A percentile compares a stretch with the other conserved stretches of the same genome.
Evolutionary conservation across 495 filamentous ascomycete species (phyloP).

Genomic region (Parmelia sp.): DNA sequence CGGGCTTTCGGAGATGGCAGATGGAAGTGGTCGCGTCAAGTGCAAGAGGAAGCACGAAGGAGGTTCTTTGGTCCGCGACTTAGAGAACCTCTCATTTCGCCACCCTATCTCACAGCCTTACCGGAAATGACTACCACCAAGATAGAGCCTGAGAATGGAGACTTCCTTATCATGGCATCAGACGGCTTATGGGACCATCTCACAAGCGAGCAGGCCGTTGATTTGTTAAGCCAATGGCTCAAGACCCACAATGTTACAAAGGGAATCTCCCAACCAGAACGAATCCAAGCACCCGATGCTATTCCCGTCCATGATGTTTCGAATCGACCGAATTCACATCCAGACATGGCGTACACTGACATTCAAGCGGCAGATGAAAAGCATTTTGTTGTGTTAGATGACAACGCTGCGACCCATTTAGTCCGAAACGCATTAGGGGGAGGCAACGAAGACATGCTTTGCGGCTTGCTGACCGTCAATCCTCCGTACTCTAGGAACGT

Average conservation of each 20-base stretch:
- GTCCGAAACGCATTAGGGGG: slow-evolving; percentile 58
- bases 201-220: slow-evolving; percentile 52
- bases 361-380: slow-evolving; percentile 6
- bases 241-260: slow-evolving; percentile 27
- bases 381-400: slow-evolving; percentile 44
- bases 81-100: slow-evolving; percentile 41
- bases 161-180: slow-evolving; percentile 58
- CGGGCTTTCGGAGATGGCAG: slow-evolving; percentile 58
- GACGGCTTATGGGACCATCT: slow-evolving; percentile 62
- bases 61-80: slow-evolving; percentile 45
- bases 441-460: slow-evolving; percentile 48
- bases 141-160: slow-evolving; percentile 40
- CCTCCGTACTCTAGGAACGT: slow-evolving; percentile 36
- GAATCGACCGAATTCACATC: slow-evolving; percentile 6
- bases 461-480: slow-evolving; percentile 43
- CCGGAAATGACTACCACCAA: slow-evolving; percentile 53
- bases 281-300: background rate
- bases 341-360: slow-evolving; percentile 11
- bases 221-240: slow-evolving; percentile 51
- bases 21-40: slow-evolving; percentile 54
- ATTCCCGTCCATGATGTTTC: slow-evolving; percentile 5
- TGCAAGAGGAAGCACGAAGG: slow-evolving; percentile 37
- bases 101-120: slow-evolving; percentile 61
- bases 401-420: slow-evolving; percentile 58
- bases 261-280: slow-evolving; percentile 2